A percentile compares a stretch with the other conserved stretches of the same genome.
Evolutionary conservation across 345 rosid species (phyloP).

Genomic region (Eucalyptus sp.): DNA sequence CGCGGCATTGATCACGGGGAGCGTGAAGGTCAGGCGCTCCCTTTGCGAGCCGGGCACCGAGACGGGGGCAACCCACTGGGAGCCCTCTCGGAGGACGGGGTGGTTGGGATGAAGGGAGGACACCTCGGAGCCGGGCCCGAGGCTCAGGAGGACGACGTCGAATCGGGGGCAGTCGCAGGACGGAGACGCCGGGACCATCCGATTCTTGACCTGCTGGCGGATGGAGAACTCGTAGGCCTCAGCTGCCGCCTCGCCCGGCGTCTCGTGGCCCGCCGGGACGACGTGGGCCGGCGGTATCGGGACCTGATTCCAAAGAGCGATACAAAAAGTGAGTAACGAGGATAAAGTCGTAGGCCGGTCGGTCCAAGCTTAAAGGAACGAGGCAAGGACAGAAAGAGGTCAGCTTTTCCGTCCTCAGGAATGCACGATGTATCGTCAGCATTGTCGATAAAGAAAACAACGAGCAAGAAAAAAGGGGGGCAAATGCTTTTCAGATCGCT

Average conservation of each 20-base stretch:
- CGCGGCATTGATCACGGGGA: slow-evolving; percentile 25
- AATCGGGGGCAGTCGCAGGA: slow-evolving; percentile 22
- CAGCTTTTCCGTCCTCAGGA: background rate
- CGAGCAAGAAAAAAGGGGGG: background rate
- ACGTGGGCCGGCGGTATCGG: slow-evolving; percentile 16
- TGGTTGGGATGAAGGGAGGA: slow-evolving; percentile 11
- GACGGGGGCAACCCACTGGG: slow-evolving; percentile 15
- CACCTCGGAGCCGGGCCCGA: slow-evolving; percentile 3
- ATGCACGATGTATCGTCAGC: background rate
- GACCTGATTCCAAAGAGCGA: slow-evolving; percentile 3
- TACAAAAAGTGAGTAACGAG: background rate
- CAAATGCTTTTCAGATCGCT: background rate
- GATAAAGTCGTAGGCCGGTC: background rate
- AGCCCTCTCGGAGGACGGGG: slow-evolving; percentile 1
- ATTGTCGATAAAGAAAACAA: background rate
- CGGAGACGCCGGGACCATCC: slow-evolving; percentile 11
- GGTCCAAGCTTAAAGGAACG: background rate
- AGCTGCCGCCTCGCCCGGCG: slow-evolving; percentile 15
- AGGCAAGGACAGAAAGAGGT: background rate
- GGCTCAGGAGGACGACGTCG: slow-evolving; percentile 12
- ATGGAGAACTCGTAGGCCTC: slow-evolving; percentile 14
- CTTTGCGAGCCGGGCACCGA: background rate
- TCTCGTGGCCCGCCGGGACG: slow-evolving; percentile 4
- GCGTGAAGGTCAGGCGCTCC: slow-evolving; percentile 14
- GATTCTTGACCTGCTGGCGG: slow-evolving; percentile 12